Evolutionary conservation across 331 rosid genomes (phyloP), one percentile per base, ranked within the genome.

Genomic region (Acacia pycnantha): DNA sequence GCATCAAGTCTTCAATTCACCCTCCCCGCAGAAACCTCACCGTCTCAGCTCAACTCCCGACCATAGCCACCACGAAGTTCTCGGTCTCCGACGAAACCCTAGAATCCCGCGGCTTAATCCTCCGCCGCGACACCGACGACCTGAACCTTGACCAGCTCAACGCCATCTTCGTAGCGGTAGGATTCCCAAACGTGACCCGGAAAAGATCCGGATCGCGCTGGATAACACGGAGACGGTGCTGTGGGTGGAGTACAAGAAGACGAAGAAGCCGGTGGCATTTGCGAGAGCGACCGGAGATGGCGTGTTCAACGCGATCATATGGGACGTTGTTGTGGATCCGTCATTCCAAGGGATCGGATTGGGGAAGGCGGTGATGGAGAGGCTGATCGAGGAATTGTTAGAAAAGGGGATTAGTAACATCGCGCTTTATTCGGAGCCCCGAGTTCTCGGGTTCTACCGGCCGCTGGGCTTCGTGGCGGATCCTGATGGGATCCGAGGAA

Each of bases 311-410:
- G 97, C 98, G 18, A 95, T 95, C 29, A 92, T 95, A 26, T 93
- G 98, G 96, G 98, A 93, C 82, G 98, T 95, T 37, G 98, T 93
- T 62, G 98, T 95, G 58, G 97, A 93, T 35, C 99, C 99, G 0
- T 93, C 98, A n/a, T 93, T 89, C 37, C 99, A 95, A 77, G 99
- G 99, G 70, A 77, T 93, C 27, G 98, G 98, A 2, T 68, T 91
- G 11, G 98, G 98, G 15, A 92, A 91, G 68, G 97, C 94, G 0
- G 90, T 93, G n/a, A 87, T 95, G 85, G 97, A 95, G 98, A 81
- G 97, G 80, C 44, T 93, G 4, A 71, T 95, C 0, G 79, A 78
- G 56, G 94, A 85, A 58, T 84, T 93, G 0, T 44, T 82, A 4
- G 35, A 12, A 1, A 93, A 81, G 14, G 99, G 97, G 37, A 93